Evolutionary conservation across 139 green algal species (phyloP), one percentile per base, ranked within the genome.

Genomic region (Chara braunii): DNA sequence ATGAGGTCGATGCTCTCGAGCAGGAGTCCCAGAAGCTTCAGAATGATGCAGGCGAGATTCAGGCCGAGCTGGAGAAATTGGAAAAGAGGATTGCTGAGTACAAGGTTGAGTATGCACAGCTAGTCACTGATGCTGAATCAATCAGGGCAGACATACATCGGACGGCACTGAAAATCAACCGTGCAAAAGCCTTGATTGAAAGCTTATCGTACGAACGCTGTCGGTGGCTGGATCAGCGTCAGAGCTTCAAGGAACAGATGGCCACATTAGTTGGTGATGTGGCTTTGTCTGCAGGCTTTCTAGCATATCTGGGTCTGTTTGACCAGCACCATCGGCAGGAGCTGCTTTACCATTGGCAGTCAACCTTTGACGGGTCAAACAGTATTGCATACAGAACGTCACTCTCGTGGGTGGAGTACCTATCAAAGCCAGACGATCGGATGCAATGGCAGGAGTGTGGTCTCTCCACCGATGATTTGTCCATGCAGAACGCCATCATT

Each of bases 1-100:
- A 70, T 42, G 22, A 70, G 36, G 53, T 70, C 50, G 61, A 37
- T 18, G 24, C 24, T 18, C 18, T 70, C 50, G 61, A 68, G 61
- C 29, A 44, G 52, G 61, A 70, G 61, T 18, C 28, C 51, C 40
- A 29, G 3, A 12, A 9, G 30, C 45, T 70, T 48, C 30, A 43
- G 4, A 7, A 14, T 11, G 31, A 59, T 29, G 30, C 64, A 11
- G 51, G 48, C 1, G 24, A 57, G 23, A 40, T 32, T 24, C 45
- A 37, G 61, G 61, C 26, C 24, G 12, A 3, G 5, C 26, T 63
- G 54, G 23, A 63, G 9, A 23, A 63, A 18, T 18, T 53, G 9
- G 12, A 9, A 62, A 18, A 14, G 53, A 24, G 54, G n/a, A 57
- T 63, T 23, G 54, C 12, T n/a, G 28, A 23, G 23, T 57, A 18